Evolutionary conservation across 1,139 yeast species (phyloP).

Genomic region (Yarrowia galli): DNA sequence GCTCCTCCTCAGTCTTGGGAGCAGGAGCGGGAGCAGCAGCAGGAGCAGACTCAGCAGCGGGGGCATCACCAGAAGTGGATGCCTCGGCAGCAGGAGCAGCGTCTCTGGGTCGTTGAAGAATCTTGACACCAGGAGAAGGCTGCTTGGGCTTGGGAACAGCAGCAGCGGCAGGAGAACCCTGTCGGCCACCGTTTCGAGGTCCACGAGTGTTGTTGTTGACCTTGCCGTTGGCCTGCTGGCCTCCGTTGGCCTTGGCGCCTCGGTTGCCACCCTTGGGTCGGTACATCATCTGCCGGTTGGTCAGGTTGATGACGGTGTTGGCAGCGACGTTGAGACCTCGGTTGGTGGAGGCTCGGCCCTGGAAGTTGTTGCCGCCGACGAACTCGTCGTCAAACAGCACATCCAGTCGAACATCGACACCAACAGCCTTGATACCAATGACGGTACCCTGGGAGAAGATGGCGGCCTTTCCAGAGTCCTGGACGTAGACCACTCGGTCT

Average conservation of each 20-base stretch:
- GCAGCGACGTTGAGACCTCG: constrained; percentile 88
- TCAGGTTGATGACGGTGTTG: constrained; percentile 77
- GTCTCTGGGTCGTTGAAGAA: constrained; percentile 34
- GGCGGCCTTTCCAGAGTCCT: constrained; percentile 90
- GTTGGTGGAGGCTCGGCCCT: constrained; percentile 75
- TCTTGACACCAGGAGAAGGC: constrained; percentile 36
- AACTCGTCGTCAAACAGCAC: constrained; percentile 85
- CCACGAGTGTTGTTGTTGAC: constrained; percentile 16
- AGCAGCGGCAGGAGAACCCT: constrained; percentile 28
- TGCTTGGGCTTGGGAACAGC: constrained; percentile 30
- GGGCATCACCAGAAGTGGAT: background rate
- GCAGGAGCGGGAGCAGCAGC: constrained; percentile 1
- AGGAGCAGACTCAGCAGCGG: background rate
- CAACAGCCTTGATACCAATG: constrained; percentile 74
- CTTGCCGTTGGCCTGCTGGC: constrained; percentile 18
- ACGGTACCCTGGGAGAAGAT: constrained; percentile 90
- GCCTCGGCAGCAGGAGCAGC: constrained; percentile 1
- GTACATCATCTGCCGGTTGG: constrained; percentile 74
- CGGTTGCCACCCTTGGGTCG: constrained; percentile 51
- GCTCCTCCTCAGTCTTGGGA: constrained; percentile 36
- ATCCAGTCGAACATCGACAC: constrained; percentile 64
- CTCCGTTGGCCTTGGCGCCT: constrained; percentile 14
- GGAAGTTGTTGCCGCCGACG: constrained; percentile 81
- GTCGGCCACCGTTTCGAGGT: background rate
- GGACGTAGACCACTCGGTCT: constrained; percentile 86